Evolutionary conservation across 2,329 filamentous ascomycete species (phyloP).

Genomic region (Didymella arachidicola): DNA sequence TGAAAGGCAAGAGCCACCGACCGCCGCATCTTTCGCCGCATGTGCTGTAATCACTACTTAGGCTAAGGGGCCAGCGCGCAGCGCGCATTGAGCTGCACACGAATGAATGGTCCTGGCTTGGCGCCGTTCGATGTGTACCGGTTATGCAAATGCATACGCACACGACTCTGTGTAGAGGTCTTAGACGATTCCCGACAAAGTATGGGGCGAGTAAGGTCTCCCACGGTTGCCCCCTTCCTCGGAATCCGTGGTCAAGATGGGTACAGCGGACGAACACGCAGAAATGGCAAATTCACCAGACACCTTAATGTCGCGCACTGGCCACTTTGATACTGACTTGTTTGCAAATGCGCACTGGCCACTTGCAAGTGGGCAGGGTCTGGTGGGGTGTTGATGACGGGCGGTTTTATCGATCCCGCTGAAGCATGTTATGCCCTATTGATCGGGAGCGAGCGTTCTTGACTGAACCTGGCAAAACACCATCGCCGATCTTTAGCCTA

Average conservation of each 20-base stretch:
- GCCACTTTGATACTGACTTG: slow-evolving; percentile 15
- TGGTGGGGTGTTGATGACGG: slow-evolving; percentile 31
- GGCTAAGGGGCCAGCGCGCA: slow-evolving; percentile 9
- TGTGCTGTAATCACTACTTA: slow-evolving; percentile 19
- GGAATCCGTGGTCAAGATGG: background rate
- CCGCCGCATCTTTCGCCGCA: slow-evolving; percentile 19
- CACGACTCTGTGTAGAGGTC: background rate
- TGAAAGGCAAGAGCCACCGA: slow-evolving; percentile 15
- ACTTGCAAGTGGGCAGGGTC: slow-evolving; percentile 8
- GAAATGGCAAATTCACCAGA: slow-evolving; percentile 12
- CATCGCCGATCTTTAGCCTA: slow-evolving; percentile 25
- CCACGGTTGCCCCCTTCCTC: background rate
- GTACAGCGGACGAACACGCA: slow-evolving; percentile 2
- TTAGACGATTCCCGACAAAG: background rate
- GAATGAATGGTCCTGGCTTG: slow-evolving; percentile 14
- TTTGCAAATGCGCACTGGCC: slow-evolving; percentile 15
- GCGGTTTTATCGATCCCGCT: slow-evolving; percentile 31
- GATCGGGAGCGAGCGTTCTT: slow-evolving; percentile 30
- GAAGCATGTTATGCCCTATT: slow-evolving; percentile 26
- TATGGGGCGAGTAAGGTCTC: background rate
- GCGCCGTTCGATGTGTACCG: slow-evolving; percentile 8
- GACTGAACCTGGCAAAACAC: slow-evolving; percentile 28
- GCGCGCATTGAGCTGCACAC: slow-evolving; percentile 7
- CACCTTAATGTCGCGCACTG: slow-evolving; percentile 4
- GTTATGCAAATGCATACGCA: slow-evolving; percentile 16